Evolutionary conservation across 176 grass and related monocot species (phyloP).

Genomic region (Lolium perenne): DNA sequence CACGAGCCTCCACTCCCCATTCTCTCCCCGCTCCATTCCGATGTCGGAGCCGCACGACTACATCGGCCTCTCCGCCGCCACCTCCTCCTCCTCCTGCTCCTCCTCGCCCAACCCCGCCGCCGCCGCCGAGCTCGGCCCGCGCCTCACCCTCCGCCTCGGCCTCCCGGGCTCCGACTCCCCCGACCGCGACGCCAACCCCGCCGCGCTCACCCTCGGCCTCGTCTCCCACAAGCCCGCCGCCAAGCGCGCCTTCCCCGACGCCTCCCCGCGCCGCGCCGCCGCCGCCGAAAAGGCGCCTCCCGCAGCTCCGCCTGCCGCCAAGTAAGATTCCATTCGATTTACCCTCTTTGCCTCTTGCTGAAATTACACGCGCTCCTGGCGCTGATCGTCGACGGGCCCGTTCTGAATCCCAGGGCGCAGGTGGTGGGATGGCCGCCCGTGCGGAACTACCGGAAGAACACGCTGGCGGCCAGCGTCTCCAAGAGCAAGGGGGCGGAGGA

Average conservation of each 20-base stretch:
- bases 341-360: background rate
- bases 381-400: too few species aligned
- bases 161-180: conserved; percentile 63
- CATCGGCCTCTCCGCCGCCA: conserved; percentile 58
- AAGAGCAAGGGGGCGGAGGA: conserved; percentile 51
- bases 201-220: conserved; percentile 46
- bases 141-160: conserved; percentile 62
- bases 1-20: background rate
- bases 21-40: conserved; percentile 21
- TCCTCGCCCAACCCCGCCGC: conserved; percentile 37
- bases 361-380: background rate
- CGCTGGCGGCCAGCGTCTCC: conserved; percentile 51
- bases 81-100: conserved; percentile 42
- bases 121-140: background rate
- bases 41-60: conserved; percentile 66
- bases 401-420: conserved; percentile 60
- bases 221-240: conserved; percentile 31
- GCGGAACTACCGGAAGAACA: conserved; percentile 77
- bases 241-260: conserved; percentile 61
- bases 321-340: conserved; percentile 39
- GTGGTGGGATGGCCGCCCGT: conserved; percentile 86
- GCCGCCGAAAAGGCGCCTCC: conserved; percentile 22
- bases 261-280: background rate
- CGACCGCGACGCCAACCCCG: conserved; percentile 42
- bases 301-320: conserved; percentile 47